These are phyloP conservation scores for Fusarium buharicum DNA, from an alignment of 2,329 filamentous ascomycete species.

Conservation along the genomic window DNA sequence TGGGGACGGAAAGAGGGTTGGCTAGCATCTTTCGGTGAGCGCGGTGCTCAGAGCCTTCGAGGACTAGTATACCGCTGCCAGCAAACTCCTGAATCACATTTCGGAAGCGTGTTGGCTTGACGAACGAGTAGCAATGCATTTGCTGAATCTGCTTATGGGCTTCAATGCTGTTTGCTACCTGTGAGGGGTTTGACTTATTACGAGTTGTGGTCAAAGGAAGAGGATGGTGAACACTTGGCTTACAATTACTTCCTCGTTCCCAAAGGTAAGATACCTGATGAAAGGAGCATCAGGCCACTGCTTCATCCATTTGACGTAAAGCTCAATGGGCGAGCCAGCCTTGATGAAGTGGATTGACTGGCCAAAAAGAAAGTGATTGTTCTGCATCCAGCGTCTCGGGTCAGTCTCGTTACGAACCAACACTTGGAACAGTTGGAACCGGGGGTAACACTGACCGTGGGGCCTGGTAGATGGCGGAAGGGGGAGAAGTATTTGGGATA, in stretches of 20 bases:
- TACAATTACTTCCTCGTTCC: neutral
- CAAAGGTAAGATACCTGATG: neutral
- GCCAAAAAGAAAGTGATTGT: neutral
- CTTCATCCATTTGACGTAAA: neutral
- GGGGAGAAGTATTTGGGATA: neutral
- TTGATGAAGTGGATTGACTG: neutral
- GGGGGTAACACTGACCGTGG: neutral
- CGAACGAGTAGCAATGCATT: neutral
- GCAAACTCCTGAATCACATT: neutral
- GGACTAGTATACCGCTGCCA: neutral
- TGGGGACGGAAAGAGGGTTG: neutral
- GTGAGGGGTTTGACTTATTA: neutral
- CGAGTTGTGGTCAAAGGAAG: neutral
- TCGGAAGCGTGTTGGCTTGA: neutral
- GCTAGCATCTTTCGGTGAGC: neutral
- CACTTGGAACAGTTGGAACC: neutral
- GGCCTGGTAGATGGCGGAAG: neutral
- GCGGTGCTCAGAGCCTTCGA: neutral
- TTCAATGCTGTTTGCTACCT: neutral
- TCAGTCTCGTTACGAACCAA: neutral
- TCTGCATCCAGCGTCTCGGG: neutral
- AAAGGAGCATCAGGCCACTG: neutral
- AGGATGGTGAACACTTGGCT: neutral
- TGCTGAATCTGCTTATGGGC: neutral
- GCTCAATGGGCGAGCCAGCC: neutral